phyloP scores from a whole-genome alignment of 805 yeast species.

The Pichia heedii region DNA sequence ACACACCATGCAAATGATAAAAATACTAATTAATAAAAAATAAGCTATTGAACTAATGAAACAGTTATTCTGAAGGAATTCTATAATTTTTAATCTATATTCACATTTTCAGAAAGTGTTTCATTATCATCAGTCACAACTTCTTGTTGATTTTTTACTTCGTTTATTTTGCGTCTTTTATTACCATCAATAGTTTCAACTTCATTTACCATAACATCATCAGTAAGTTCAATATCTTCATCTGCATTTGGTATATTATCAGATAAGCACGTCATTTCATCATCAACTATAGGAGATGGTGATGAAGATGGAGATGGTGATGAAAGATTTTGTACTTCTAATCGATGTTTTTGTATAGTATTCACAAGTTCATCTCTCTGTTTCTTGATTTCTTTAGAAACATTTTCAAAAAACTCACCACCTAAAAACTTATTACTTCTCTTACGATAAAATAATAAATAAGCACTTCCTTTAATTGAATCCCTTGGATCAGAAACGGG shows the following conservation, averaged over 20 bases:
- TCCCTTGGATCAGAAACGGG: slow-evolving; percentile 46
- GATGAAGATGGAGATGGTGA: neutral
- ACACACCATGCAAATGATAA: too few species aligned
- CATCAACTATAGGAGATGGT: slow-evolving; percentile 1
- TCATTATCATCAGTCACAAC: neutral
- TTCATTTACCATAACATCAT: neutral
- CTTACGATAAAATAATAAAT: slow-evolving; percentile 73
- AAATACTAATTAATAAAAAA: too few species aligned
- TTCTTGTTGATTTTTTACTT: slow-evolving; percentile 1
- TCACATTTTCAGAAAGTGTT: neutral
- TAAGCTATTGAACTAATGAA: too few species aligned
- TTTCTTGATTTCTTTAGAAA: slow-evolving; percentile 32
- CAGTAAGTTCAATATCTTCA: neutral
- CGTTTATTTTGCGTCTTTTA: slow-evolving; percentile 11
- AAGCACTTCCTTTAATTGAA: slow-evolving; percentile 71
- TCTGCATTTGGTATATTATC: neutral
- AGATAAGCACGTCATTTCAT: slow-evolving; percentile 2
- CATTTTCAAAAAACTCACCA: slow-evolving; percentile 33
- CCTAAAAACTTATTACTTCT: slow-evolving; percentile 37
- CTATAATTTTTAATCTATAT: neutral
- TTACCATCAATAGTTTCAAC: slow-evolving; percentile 8
- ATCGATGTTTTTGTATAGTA: neutral
- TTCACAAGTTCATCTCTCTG: slow-evolving; percentile 9
- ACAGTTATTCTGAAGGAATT: too few species aligned
- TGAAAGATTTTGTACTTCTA: neutral